A percentile compares a stretch with the other conserved stretches of the same genome.
Evolutionary conservation across 2,329 filamentous ascomycete genomes (phyloP).

Genomic region (Microdochium nivale): DNA sequence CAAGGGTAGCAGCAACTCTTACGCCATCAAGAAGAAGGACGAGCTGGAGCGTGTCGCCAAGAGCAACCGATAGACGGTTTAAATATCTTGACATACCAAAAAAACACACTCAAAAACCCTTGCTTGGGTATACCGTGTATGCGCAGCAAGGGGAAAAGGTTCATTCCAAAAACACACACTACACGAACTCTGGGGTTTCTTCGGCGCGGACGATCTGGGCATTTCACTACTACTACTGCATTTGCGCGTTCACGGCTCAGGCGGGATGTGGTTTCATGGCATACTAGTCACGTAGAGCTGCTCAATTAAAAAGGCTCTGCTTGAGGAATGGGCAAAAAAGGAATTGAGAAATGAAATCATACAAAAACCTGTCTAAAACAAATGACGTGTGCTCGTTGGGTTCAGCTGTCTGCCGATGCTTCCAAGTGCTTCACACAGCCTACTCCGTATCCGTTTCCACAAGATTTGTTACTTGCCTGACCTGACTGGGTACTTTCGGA

Average conservation of each 20-base stretch:
- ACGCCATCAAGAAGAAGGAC: constrained; percentile 99
- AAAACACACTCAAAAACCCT: background rate
- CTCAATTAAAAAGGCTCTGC: constrained; percentile 27
- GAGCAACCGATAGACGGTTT: constrained; percentile 90
- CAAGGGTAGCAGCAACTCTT: constrained; percentile 99
- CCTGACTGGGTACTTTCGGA: no score
- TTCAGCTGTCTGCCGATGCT: no score
- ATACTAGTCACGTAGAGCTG: constrained; percentile 33
- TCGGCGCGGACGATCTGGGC: constrained; percentile 30
- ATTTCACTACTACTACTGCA: constrained; percentile 27
- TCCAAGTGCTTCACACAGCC: no score
- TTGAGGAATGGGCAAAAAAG: constrained; percentile 21
- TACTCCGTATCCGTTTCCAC: no score
- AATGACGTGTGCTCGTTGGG: background rate
- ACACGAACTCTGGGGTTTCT: constrained; percentile 18
- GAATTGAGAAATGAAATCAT: constrained; percentile 27
- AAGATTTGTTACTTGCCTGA: no score
- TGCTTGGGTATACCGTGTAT: background rate
- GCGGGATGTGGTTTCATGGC: constrained; percentile 31
- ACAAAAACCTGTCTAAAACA: constrained; percentile 2
- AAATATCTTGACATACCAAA: background rate
- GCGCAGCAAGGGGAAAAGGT: background rate
- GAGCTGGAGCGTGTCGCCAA: constrained; percentile 99
- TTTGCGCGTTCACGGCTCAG: constrained; percentile 34
- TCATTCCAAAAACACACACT: constrained; percentile 1